These are phyloP conservation scores for Martiniozyma asiatica DNA, from an alignment of 1,139 yeast species.

Conservation along the genomic window DNA sequence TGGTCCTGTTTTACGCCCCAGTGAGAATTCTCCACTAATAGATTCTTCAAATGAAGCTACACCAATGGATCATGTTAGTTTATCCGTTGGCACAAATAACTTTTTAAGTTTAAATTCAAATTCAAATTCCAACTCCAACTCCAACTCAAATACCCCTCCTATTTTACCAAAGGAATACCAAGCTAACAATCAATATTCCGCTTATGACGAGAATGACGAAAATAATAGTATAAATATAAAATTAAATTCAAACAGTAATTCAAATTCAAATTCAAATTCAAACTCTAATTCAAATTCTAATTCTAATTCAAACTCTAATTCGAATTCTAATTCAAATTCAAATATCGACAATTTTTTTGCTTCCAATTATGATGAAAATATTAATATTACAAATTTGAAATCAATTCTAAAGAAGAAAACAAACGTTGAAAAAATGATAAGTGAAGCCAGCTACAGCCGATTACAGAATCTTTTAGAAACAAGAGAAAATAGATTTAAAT, in stretches of 20 bases:
- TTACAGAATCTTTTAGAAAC: conserved; percentile 27
- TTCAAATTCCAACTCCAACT: background rate
- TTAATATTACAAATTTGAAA: conserved; percentile 24
- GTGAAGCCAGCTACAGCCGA: conserved; percentile 38
- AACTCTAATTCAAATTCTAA: background rate
- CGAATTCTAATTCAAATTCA: conserved; percentile 1
- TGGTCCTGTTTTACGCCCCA: conserved; percentile 47
- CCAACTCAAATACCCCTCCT: background rate
- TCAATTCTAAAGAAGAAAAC: conserved; percentile 45
- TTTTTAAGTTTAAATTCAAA: too few relatives aligned
- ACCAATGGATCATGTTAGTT: conserved; percentile 2
- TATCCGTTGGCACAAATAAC: background rate
- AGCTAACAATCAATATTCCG: too few relatives aligned
- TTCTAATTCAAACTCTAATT: background rate
- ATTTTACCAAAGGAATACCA: too few relatives aligned
- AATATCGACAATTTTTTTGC: conserved; percentile 1
- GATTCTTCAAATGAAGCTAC: background rate
- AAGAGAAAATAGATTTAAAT: conserved; percentile 17
- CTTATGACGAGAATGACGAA: background rate
- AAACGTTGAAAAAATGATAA: conserved; percentile 41
- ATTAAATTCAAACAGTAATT: background rate
- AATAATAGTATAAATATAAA: background rate
- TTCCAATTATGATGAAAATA: background rate
- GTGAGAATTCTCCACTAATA: background rate
- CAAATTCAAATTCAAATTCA: background rate